Conservation (phyloP, 2,329 filamentous ascomycete genomes). For the Aspergillus fructus region DNA sequence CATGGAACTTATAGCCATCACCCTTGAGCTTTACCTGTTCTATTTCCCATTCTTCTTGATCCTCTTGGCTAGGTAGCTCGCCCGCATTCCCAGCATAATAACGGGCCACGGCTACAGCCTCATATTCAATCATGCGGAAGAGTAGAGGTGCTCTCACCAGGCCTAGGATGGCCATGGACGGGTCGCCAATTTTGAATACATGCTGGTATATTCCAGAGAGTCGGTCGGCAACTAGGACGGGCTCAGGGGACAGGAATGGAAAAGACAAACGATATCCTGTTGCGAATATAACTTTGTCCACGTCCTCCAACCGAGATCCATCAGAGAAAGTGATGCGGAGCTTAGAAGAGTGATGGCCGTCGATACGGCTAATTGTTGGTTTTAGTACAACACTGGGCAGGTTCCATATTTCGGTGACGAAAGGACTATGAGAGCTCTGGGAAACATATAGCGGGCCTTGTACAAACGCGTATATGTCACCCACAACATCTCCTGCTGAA, state of each 20-base stretch:
- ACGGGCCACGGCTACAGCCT: constrained; percentile 30
- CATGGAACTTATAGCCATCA: constrained; percentile 21
- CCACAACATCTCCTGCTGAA: constrained; percentile 29
- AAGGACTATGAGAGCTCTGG: constrained; percentile 21
- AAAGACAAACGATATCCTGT: constrained; percentile 32
- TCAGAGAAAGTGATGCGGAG: constrained; percentile 23
- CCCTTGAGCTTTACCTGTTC: constrained; percentile 22
- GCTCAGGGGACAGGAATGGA: constrained; percentile 27
- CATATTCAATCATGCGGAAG: constrained; percentile 32
- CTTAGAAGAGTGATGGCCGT: neutral
- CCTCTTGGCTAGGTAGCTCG: constrained; percentile 20
- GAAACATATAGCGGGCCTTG: constrained; percentile 24
- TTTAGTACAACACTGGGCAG: constrained; percentile 25
- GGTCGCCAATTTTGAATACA: constrained; percentile 30
- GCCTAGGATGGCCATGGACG: constrained; percentile 29
- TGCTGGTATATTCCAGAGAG: constrained; percentile 31
- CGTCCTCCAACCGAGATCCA: constrained; percentile 13
- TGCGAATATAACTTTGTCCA: constrained; percentile 32
- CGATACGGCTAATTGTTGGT: constrained; percentile 19
- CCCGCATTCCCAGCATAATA: constrained; percentile 26
- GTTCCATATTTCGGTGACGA: constrained; percentile 20
- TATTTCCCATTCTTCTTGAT: constrained; percentile 29
- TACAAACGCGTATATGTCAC: constrained; percentile 26
- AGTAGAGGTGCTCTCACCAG: constrained; percentile 28
- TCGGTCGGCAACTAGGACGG: constrained; percentile 22